phyloP scores from a whole-genome alignment of 805 yeast genomes.

The Ogataea thermomethanolica region DNA sequence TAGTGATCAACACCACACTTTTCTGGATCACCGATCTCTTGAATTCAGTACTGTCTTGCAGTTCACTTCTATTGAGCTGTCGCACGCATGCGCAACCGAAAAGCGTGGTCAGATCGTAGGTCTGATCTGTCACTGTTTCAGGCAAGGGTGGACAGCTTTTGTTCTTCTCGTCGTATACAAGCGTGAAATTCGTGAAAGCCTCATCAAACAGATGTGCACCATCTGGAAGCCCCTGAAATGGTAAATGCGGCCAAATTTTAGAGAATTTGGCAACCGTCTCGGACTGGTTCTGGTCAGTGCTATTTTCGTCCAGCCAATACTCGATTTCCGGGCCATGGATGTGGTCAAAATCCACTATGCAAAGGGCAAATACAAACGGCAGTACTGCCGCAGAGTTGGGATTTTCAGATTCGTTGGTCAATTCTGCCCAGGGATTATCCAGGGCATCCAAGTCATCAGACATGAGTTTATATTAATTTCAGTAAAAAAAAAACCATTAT shows the following conservation, averaged over 20 bases:
- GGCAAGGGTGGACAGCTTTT: conserved; percentile 44
- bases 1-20: conserved; percentile 74
- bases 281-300: conserved; percentile 32
- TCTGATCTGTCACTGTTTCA: conserved; percentile 26
- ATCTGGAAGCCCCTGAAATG: conserved; percentile 95
- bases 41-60: conserved; percentile 31
- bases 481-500: conserved; percentile 2
- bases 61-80: conserved; percentile 64
- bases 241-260: conserved; percentile 75
- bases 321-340: conserved; percentile 91
- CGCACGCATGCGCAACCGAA: conserved; percentile 94
- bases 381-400: neutral
- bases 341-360: conserved; percentile 92
- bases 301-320: conserved; percentile 64
- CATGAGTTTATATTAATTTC: conserved; percentile 1
- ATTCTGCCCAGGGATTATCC: conserved; percentile 5
- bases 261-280: conserved; percentile 31
- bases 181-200: conserved; percentile 85
- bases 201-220: conserved; percentile 94
- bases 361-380: conserved; percentile 66
- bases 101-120: conserved; percentile 48
- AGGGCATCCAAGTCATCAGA: neutral
- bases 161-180: conserved; percentile 60
- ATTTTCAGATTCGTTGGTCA: neutral
- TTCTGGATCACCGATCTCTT: conserved; percentile 84